Base-by-base conservation (phyloP, 352 stramenopile species). In the Globisporangium carolinianum region DNA sequence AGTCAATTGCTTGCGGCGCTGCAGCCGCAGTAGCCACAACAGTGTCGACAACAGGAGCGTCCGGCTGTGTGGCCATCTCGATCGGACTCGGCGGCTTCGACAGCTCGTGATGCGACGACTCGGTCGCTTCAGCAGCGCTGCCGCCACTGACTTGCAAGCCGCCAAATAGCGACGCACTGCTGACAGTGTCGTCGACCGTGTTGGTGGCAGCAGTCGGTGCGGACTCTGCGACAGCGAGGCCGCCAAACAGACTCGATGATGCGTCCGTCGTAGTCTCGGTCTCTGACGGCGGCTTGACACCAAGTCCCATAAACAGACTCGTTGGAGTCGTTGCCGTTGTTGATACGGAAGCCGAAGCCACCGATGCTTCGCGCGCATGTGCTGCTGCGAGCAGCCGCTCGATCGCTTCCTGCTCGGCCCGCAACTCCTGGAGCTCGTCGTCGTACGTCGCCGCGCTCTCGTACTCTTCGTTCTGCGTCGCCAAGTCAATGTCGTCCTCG, bases 401-500 rank as follows among this genome's bases (percentile, higher is more conserved):
- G 18, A 85, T 69, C 45, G 78, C 70, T 6, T 61, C 68, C 55
- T 87, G 77, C 42, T 85, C 68, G 12, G 66, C 79, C 24, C 69
- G 76, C 45, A 86, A 63, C n/a, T 69, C 67, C 43, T 81, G 57
- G 12, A 89, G 50, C 37, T 93, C 83, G 46, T 87, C 72, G n/a
- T 91, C 75, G 32, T 89, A 73, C 5, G 59, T 51, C 5, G 75
- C 76, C 0, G 79, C 83, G 10, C 69, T 71, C 17, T 89, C 78
- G 49, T 87, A 89, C 42, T 90, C 76, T 38, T 92, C 76, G 35
- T 84, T 83, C 32, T 85, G 74, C 14, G 78, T 89, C 11, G 76
- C 79, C 10, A 79, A 50, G 36, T 89, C 80, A 24, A 91, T 87
- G 41, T 89, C 72, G 43, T 79, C 70, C 18, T 85, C 74, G 10